phyloP scores from a whole-genome alignment of 139 green algal genomes.

The Mesotaenium endlicherianum region DNA sequence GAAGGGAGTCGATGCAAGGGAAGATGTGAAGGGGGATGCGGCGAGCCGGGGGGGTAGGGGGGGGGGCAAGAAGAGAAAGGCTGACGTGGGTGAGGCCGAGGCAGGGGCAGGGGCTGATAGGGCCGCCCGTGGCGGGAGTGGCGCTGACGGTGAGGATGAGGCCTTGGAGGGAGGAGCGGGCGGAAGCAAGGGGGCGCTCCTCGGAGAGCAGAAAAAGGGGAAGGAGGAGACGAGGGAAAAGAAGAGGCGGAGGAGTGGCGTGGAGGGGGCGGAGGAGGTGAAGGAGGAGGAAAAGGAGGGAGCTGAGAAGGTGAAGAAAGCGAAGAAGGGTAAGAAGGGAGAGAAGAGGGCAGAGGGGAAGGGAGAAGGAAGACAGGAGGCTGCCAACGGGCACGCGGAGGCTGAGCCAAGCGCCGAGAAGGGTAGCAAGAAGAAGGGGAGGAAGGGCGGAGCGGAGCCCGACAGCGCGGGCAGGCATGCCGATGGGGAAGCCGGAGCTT shows the following conservation, averaged over 20 bases:
- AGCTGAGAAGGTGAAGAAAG: background rate
- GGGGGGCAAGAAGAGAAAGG: background rate
- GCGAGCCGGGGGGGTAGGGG: background rate
- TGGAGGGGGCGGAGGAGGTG: background rate
- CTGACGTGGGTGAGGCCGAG: background rate
- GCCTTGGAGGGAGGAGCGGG: background rate
- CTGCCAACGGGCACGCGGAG: too few species aligned
- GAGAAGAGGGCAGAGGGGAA: background rate
- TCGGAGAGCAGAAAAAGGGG: background rate
- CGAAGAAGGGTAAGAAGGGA: background rate
- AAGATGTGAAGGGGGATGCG: background rate
- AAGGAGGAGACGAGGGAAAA: background rate
- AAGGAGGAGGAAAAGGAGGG: background rate
- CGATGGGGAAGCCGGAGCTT: too few species aligned
- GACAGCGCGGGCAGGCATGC: too few species aligned
- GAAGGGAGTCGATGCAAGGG: background rate
- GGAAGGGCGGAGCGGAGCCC: too few species aligned
- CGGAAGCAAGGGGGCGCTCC: background rate
- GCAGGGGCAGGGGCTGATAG: background rate
- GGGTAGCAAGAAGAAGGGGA: too few species aligned
- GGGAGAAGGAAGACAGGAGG: background rate
- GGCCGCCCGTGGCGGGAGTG: background rate
- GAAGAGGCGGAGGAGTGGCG: background rate
- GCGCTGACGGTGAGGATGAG: background rate
- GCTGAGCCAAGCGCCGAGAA: too few species aligned